Conservation (phyloP, 768 basidiomycete species). For the Agrocybe pediades region DNA sequence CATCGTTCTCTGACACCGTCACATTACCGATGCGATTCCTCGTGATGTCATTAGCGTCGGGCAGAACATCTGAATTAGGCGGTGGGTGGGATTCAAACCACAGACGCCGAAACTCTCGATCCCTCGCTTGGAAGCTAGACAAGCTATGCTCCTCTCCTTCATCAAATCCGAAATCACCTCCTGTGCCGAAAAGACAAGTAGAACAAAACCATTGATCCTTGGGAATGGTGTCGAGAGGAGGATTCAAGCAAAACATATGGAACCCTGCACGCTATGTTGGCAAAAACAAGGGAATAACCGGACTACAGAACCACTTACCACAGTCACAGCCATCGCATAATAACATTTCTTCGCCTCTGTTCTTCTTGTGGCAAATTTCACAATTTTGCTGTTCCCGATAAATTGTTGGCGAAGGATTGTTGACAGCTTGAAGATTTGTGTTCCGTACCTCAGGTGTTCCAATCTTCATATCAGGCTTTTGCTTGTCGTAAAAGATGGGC, state of each 20-base stretch:
- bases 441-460: conserved; percentile 55
- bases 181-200: conserved; percentile 86
- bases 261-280: conserved; percentile 58
- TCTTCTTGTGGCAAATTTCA: conserved; percentile 90
- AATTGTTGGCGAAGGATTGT: conserved; percentile 25
- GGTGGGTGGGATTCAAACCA: conserved; percentile 89
- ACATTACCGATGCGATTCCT: conserved; percentile 57
- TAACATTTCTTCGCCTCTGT: conserved; percentile 89
- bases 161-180: conserved; percentile 97
- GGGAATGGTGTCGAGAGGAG: conserved; percentile 82
- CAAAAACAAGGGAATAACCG: conserved; percentile 4
- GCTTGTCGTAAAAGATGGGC: conserved; percentile 51
- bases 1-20: conserved; percentile 83
- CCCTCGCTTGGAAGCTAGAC: conserved; percentile 88
- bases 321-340: conserved; percentile 56
- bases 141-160: conserved; percentile 96
- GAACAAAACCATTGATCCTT: conserved; percentile 97
- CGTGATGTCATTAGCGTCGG: conserved; percentile 48
- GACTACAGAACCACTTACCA: conserved; percentile 29
- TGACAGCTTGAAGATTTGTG: conserved; percentile 28
- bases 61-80: conserved; percentile 28
- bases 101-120: conserved; percentile 81
- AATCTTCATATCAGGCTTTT: conserved; percentile 41
- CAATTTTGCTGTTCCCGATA: conserved; percentile 68
- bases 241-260: conserved; percentile 96